These are phyloP conservation scores for Saccharomyces cerevisiae DNA, from an alignment of 805 yeast species.

Conservation along the genomic window DNA sequence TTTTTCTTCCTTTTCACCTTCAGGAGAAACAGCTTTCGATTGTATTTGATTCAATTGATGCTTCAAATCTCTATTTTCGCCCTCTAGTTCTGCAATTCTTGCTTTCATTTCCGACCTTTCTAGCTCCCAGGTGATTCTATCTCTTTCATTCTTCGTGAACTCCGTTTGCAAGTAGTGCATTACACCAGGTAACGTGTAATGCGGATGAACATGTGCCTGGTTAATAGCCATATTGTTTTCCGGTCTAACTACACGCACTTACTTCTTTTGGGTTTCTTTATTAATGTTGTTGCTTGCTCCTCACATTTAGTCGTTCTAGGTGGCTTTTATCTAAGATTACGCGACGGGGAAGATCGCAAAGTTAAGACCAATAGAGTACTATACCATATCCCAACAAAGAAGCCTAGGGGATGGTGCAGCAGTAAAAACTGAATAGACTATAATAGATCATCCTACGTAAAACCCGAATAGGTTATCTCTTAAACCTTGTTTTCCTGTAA, in stretches of 20 bases:
- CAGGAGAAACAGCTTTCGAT: constrained; percentile 1
- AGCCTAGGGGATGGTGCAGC: background rate
- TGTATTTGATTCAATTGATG: constrained; percentile 12
- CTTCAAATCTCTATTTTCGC: constrained; percentile 39
- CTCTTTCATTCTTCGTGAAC: constrained; percentile 53
- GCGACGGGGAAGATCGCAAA: background rate
- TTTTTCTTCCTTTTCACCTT: background rate
- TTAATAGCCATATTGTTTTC: background rate
- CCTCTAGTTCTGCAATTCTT: constrained; percentile 42
- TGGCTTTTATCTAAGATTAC: background rate
- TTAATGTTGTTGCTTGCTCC: background rate
- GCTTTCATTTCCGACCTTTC: constrained; percentile 55
- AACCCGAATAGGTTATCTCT: background rate
- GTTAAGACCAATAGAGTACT: background rate
- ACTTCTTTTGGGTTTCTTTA: background rate
- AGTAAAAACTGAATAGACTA: background rate
- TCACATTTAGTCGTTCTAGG: background rate
- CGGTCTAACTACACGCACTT: background rate
- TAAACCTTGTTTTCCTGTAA: background rate
- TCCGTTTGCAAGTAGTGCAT: constrained; percentile 57
- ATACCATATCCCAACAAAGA: background rate
- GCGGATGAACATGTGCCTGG: constrained; percentile 12
- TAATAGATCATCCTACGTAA: background rate
- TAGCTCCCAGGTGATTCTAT: constrained; percentile 51
- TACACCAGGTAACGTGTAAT: constrained; percentile 39